Evolutionary conservation across 2,329 filamentous ascomycete genomes (phyloP), one percentile per base, ranked within the genome.

Genomic region (Pseudocercospora cruenta): DNA sequence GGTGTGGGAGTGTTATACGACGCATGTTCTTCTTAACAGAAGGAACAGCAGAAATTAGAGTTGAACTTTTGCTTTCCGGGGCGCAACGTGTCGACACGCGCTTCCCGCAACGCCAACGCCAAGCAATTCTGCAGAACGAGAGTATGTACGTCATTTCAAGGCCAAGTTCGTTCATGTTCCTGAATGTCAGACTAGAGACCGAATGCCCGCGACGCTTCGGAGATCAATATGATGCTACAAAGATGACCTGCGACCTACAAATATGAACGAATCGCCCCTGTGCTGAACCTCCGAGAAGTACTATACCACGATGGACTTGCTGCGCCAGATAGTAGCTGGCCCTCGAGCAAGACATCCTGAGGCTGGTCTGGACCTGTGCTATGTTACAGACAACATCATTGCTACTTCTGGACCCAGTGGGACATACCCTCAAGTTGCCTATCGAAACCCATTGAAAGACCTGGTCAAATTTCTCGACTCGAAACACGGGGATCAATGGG

Each of bases 311-410:
- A 53, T 72, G 70, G 70, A 72, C 61, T 61, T 98, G 68, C 86
- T 98, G 71, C 91, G 94, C 73, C 92, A 96, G 78, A 92, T 98
- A 70, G 93, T 98, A 68, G 93, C 95, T 53, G 90, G 94, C 9
- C 94, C 95, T 12, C 88, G 95, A 71, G 85, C 90, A 66, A 88
- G 90, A 73, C 94, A 98, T 77, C 86, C 91, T 31, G 94, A 97
- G 82, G 91, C 94, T 7, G 91, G 91, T 5, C 85, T 99, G 26
- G 95, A 99, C 78, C 86, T 99, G 53, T 98, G 94, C 84, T 99
- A 99, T 80, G 94, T 98, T 39, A 96, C 93, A 0, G 88, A 94
- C 74, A 88, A 91, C 74, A 92, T 89, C 70, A 85, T 87, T 71
- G 84, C 81, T 67, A 97, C 94, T 45, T 98, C 94, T 6, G 94